Conservation (phyloP, 257 asterid genomes). For the Nicotiana sylvestris region DNA sequence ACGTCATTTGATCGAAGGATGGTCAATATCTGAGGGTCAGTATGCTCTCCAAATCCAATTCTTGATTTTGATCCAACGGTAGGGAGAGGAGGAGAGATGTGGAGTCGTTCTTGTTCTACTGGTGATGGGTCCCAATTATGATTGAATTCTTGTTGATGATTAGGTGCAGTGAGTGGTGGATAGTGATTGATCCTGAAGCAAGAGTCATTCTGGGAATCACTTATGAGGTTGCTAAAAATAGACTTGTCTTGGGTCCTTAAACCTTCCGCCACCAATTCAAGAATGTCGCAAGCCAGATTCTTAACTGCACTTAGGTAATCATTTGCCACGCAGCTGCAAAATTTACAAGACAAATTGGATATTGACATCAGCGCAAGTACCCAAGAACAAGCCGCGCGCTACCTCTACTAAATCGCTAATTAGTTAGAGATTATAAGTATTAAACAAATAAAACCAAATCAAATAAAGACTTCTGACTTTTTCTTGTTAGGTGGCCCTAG, state of each 20-base stretch:
- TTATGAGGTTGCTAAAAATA: conserved; percentile 47
- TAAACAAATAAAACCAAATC: background rate
- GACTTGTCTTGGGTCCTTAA: conserved; percentile 33
- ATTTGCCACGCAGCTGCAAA: conserved; percentile 47
- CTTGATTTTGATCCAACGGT: conserved; percentile 19
- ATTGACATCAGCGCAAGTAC: background rate
- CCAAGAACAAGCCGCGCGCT: background rate
- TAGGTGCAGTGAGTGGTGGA: conserved; percentile 26
- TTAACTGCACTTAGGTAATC: conserved; percentile 52
- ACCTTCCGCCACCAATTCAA: conserved; percentile 61
- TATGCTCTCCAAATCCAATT: conserved; percentile 80
- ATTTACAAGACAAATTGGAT: background rate
- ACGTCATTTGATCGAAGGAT: conserved; percentile 65
- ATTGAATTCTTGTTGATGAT: background rate
- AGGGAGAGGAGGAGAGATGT: background rate
- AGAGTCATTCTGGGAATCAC: conserved; percentile 54
- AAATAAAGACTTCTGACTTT: background rate
- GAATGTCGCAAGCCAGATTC: conserved; percentile 53
- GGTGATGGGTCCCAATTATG: background rate
- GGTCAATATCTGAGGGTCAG: conserved; percentile 78
- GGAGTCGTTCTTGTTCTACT: background rate
- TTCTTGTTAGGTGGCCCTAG: background rate
- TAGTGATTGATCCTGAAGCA: conserved; percentile 77
- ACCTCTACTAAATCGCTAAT: background rate
- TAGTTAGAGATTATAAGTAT: background rate